Conservation (phyloP, 1,139 yeast species). For the Suhomyces yuchorum region DNA sequence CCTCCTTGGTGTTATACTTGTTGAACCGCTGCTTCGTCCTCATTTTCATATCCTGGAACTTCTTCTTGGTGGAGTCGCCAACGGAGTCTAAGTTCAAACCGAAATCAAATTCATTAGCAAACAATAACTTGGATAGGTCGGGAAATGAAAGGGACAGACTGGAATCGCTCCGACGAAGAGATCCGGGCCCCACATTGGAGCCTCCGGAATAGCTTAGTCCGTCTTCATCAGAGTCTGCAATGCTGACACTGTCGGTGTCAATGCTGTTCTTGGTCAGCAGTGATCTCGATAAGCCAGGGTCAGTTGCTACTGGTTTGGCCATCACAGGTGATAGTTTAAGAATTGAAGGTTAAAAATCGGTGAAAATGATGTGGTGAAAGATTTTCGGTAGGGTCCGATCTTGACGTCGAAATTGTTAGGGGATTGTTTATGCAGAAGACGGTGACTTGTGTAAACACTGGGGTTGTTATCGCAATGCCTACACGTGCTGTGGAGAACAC, state of each 20-base stretch:
- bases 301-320: not conserved
- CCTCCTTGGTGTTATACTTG: slow-evolving; percentile 21
- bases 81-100: slow-evolving; percentile 45
- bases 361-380: too few species aligned
- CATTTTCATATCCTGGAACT: slow-evolving; percentile 38
- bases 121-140: slow-evolving; percentile 40
- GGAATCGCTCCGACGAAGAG: slow-evolving; percentile 32
- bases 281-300: slow-evolving; percentile 1
- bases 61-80: slow-evolving; percentile 38
- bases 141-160: slow-evolving; percentile 37
- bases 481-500: not conserved
- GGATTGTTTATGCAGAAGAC: not conserved
- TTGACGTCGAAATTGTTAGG: not conserved
- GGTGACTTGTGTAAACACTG: not conserved
- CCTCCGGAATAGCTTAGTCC: slow-evolving; percentile 7
- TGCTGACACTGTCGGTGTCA: not conserved
- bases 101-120: slow-evolving; percentile 48
- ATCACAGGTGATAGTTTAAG: not conserved
- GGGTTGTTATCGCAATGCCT: not conserved
- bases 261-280: not conserved
- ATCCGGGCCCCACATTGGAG: slow-evolving; percentile 9
- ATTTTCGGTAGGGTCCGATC: not conserved
- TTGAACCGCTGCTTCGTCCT: slow-evolving; percentile 39
- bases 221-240: slow-evolving; percentile 11
- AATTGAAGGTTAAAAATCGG: too few species aligned